A percentile compares a stretch with the other conserved stretches of the same genome.
phyloP scores from a whole-genome alignment of 2,329 filamentous ascomycete species.

The Hypomyces rosellus region DNA sequence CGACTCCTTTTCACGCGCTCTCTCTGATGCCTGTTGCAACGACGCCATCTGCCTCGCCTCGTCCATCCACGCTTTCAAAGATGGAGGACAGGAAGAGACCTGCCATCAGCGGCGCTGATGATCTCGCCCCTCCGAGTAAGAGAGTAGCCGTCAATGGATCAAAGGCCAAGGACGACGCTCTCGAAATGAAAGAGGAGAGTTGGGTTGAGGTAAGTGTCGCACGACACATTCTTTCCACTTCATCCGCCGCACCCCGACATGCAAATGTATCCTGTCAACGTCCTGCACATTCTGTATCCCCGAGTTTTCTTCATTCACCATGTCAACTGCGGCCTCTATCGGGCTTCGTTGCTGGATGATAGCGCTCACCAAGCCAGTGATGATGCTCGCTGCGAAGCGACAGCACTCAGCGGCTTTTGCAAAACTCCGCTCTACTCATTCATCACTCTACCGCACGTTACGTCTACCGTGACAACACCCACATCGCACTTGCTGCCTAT shows the following conservation, averaged over 20 bases:
- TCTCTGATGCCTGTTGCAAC: slow-evolving; percentile 85
- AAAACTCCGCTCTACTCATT: slow-evolving; percentile 9
- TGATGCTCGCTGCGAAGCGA: slow-evolving; percentile 28
- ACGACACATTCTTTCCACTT: slow-evolving; percentile 22
- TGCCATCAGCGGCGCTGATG: slow-evolving; percentile 71
- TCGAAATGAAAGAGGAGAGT: slow-evolving; percentile 52
- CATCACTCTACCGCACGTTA: slow-evolving; percentile 10
- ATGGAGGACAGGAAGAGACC: slow-evolving; percentile 99
- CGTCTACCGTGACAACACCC: slow-evolving; percentile 10
- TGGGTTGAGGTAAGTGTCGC: slow-evolving; percentile 60
- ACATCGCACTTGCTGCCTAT: slow-evolving; percentile 3
- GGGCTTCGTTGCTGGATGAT: slow-evolving; percentile 25
- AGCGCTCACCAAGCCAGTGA: slow-evolving; percentile 32
- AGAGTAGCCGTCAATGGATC: slow-evolving; percentile 82
- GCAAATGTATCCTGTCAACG: neutral
- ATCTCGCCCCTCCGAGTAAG: slow-evolving; percentile 84
- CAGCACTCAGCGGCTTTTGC: slow-evolving; percentile 23
- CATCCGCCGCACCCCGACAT: slow-evolving; percentile 5
- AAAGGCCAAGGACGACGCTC: slow-evolving; percentile 49
- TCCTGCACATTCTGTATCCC: neutral
- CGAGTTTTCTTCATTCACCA: slow-evolving; percentile 8
- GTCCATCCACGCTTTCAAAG: slow-evolving; percentile 79
- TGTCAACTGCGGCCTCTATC: slow-evolving; percentile 19
- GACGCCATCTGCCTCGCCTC: slow-evolving; percentile 60
- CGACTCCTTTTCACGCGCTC: slow-evolving; percentile 25